Conservation (phyloP, 2,329 filamentous ascomycete species). For the Venturia aucupariae region DNA sequence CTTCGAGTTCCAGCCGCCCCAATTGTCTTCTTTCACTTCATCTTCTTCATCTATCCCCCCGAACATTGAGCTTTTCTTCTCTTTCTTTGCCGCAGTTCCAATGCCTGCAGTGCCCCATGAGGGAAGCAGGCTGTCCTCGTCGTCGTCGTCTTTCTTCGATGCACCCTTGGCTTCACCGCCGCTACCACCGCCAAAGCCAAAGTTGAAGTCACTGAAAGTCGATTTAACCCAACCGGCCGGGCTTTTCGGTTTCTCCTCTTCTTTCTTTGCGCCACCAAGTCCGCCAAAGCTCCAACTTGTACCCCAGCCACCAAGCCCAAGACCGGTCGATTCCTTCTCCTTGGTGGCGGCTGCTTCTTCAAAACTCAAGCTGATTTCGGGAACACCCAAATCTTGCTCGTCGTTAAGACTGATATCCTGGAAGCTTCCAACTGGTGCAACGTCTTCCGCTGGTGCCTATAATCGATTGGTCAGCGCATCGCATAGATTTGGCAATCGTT, state of each 20-base stretch:
- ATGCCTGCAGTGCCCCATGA: conserved; percentile 7
- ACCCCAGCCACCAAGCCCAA: conserved; percentile 15
- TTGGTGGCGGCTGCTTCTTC: conserved; percentile 24
- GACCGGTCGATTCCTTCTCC: conserved; percentile 18
- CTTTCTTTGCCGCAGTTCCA: neutral
- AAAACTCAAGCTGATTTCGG: conserved; percentile 40
- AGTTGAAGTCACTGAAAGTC: conserved; percentile 15
- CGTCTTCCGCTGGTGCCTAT: conserved; percentile 19
- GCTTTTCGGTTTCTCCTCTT: conserved; percentile 15
- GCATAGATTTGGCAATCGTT: conserved; percentile 10
- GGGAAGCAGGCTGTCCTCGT: conserved; percentile 12
- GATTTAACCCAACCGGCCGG: conserved; percentile 12
- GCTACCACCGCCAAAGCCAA: conserved; percentile 14
- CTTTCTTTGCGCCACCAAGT: conserved; percentile 11
- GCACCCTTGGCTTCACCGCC: conserved; percentile 6
- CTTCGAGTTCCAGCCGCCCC: conserved; percentile 9
- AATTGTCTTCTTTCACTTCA: conserved; percentile 12
- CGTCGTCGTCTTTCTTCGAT: conserved; percentile 10
- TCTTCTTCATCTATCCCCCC: conserved; percentile 14
- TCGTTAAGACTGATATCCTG: conserved; percentile 40
- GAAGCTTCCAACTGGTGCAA: conserved; percentile 30
- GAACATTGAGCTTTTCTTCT: conserved; percentile 17
- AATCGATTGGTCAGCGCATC: neutral
- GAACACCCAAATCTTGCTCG: conserved; percentile 24
- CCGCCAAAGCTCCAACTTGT: conserved; percentile 14